These are phyloP conservation scores for Sapria himalayana DNA, from an alignment of 345 rosid species.

Conservation along the genomic window DNA sequence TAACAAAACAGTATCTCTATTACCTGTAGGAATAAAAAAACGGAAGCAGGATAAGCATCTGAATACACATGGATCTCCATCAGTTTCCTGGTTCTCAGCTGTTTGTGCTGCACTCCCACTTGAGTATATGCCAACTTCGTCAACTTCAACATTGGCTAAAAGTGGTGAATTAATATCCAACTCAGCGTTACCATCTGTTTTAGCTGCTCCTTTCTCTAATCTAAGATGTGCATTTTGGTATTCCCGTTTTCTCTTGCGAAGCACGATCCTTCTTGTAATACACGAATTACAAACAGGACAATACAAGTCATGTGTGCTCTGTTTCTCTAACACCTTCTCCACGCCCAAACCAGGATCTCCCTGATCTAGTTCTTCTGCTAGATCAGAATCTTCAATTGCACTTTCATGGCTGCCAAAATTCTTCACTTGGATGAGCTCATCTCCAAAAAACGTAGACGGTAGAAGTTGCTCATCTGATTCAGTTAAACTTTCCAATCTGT, in stretches of 20 bases:
- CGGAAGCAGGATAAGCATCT: slow-evolving; percentile 68
- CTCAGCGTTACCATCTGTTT: neutral
- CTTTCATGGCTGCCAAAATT: slow-evolving; percentile 8
- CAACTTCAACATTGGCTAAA: slow-evolving; percentile 6
- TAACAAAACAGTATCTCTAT: too few relatives aligned
- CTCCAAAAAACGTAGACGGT: slow-evolving; percentile 1
- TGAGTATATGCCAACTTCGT: slow-evolving; percentile 3
- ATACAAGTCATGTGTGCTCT: slow-evolving; percentile 50
- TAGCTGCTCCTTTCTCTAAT: slow-evolving; percentile 10
- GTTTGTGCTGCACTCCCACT: slow-evolving; percentile 7
- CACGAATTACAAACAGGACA: slow-evolving; percentile 69
- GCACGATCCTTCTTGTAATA: slow-evolving; percentile 54
- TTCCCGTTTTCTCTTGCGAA: slow-evolving; percentile 26
- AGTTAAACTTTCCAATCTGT: too few relatives aligned
- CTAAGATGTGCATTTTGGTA: slow-evolving; percentile 8
- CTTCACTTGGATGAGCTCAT: neutral
- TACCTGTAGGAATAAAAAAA: slow-evolving; percentile 50
- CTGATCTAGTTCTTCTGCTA: slow-evolving; percentile 23
- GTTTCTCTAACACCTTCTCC: slow-evolving; percentile 38
- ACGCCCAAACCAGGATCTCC: slow-evolving; percentile 33
- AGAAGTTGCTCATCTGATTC: too few relatives aligned
- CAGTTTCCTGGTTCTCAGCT: slow-evolving; percentile 2
- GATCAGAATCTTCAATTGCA: slow-evolving; percentile 11
- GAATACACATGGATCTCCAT: slow-evolving; percentile 16
- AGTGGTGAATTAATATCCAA: slow-evolving; percentile 5